phyloP scores from a whole-genome alignment of 2,329 filamentous ascomycete genomes.

The Penicillium sp. region DNA sequence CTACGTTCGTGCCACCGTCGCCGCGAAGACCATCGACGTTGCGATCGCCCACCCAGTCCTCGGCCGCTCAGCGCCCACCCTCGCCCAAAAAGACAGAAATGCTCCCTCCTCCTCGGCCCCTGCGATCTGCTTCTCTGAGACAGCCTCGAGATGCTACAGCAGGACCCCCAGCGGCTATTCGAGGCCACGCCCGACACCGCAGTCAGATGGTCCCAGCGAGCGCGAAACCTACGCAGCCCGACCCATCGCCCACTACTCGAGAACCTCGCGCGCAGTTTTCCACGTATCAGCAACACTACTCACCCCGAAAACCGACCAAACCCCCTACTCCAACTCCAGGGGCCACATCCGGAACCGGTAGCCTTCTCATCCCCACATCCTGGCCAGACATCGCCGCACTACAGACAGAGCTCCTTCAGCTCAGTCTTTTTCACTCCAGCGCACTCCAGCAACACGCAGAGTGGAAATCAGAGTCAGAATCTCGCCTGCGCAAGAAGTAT shows the following conservation, averaged over 20 bases:
- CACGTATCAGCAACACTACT: constrained; percentile 43
- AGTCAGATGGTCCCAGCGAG: constrained; percentile 35
- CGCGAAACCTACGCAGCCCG: constrained; percentile 21
- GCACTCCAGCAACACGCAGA: constrained; percentile 31
- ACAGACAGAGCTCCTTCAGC: constrained; percentile 48
- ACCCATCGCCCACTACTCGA: constrained; percentile 21
- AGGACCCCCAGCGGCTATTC: constrained; percentile 15
- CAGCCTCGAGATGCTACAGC: constrained; percentile 33
- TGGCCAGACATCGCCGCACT: constrained; percentile 41
- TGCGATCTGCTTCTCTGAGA: constrained; percentile 41
- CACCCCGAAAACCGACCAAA: constrained; percentile 40
- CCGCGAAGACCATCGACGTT: constrained; percentile 25
- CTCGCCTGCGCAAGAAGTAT: constrained; percentile 37
- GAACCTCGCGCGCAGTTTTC: constrained; percentile 36
- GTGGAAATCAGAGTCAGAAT: constrained; percentile 36
- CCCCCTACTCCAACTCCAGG: constrained; percentile 24
- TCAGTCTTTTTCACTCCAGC: constrained; percentile 42
- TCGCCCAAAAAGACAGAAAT: constrained; percentile 37
- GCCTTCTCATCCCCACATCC: constrained; percentile 31
- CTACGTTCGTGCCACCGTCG: constrained; percentile 24
- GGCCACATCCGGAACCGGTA: constrained; percentile 16
- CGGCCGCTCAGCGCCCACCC: constrained; percentile 13
- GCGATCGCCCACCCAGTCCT: constrained; percentile 15
- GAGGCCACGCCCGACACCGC: constrained; percentile 38
- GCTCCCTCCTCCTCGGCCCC: constrained; percentile 37